Evolutionary conservation across 1,284 basidiomycete genomes (phyloP), one percentile per base, ranked within the genome.

Genomic region (Trichosporon ovoides): DNA sequence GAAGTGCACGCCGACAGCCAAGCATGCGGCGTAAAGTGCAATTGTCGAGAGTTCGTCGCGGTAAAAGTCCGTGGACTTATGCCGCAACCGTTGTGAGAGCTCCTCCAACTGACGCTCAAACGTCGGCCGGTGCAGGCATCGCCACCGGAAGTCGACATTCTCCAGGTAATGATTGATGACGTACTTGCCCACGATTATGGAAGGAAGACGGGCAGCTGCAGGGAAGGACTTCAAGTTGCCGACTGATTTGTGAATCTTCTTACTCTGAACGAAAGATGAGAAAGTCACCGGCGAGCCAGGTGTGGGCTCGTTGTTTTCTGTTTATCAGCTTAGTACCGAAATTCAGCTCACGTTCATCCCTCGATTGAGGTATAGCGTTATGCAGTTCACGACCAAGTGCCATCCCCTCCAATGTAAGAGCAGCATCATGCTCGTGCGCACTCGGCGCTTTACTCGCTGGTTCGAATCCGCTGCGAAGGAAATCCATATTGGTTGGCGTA

Each of bases 1-100:
- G 31, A 67, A 61, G 56, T 67, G 66, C 34, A 67, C 56, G 14
- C 62, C 62, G 14, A 67, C 60, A 2, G 64, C 61, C 3, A 67
- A 50, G 24, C 62, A 65, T 2, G 66, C 31, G 3, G 64, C 59
- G 43, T 67, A 67, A 19, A 67, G 55, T 2, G 66, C 60, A 14
- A 67, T 46, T 13, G 61, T 64, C 18, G 53, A 38, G 12, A 67
- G 58, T 33, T 67, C 64, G 13, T 64, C 61, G 22, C 61, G 52
- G 3, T 51, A 55, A 36, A 64, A 58, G 12, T 63, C 56, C 50
- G 52, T 35, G 10, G 50, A 52, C 48, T 57, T 49, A 52, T 52
- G 35, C 5, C 60, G 35, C 37, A 63, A 37, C 11, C 62, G 55
- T 22, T 48, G 33, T n/a, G 59, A 64, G 18, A 67, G 60, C 14